These are phyloP conservation scores for Cutaneotrichosporon dermatis DNA, from an alignment of 1,284 basidiomycete species.

Conservation along the genomic window DNA sequence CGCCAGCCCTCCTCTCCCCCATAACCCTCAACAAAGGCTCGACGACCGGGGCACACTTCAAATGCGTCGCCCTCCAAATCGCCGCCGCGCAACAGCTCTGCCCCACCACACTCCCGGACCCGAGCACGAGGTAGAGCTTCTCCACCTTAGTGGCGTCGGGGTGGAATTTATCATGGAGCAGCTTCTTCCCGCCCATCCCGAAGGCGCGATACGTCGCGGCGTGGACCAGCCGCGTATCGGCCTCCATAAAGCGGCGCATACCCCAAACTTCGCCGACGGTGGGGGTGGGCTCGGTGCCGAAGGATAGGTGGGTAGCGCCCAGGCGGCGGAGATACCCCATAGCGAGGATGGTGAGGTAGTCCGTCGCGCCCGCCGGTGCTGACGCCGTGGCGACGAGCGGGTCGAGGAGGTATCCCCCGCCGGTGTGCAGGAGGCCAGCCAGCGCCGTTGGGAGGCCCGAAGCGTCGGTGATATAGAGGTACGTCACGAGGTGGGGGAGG, in stretches of 20 bases:
- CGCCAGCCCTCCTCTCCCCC: background rate
- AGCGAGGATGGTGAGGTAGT: conserved; percentile 13
- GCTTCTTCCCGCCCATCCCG: conserved; percentile 17
- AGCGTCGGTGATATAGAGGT: conserved; percentile 9
- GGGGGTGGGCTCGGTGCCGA: conserved; percentile 14
- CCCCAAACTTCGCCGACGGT: background rate
- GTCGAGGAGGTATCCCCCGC: conserved; percentile 12
- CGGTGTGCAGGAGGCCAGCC: conserved; percentile 10
- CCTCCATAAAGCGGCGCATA: conserved; percentile 2
- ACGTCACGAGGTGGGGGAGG: conserved; percentile 12
- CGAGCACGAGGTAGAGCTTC: conserved; percentile 9
- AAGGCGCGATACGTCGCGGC: conserved; percentile 13
- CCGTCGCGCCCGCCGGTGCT: conserved; percentile 11
- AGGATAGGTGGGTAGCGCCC: conserved; percentile 10
- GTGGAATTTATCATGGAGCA: conserved; percentile 20
- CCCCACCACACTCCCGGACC: background rate
- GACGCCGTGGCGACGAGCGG: conserved; percentile 9
- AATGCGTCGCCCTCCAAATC: conserved; percentile 12
- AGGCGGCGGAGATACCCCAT: conserved; percentile 13
- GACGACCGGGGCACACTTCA: conserved; percentile 5
- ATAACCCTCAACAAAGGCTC: conserved; percentile 1
- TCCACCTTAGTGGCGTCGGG: background rate
- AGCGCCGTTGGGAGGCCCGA: conserved; percentile 8
- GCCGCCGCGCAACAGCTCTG: conserved; percentile 9
- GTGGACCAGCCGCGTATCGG: conserved; percentile 10